phyloP scores from a whole-genome alignment of 495 filamentous ascomycete species.

The Penicillium macrosclerotiorum region DNA sequence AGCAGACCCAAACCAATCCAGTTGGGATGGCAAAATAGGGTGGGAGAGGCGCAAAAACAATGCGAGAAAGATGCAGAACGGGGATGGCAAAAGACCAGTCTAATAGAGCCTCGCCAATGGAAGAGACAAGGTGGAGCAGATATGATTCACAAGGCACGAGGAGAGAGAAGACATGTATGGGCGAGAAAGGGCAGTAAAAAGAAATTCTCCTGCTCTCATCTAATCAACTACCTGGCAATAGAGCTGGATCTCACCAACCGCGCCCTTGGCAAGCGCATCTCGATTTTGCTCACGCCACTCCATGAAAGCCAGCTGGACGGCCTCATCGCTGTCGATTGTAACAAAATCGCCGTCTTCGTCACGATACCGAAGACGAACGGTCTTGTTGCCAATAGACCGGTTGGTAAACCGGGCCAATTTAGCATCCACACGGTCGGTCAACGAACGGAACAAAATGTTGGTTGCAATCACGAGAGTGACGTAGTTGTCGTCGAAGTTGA shows the following conservation, averaged over 20 bases:
- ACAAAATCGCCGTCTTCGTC: conserved; percentile 94
- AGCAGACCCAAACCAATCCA: conserved; percentile 34
- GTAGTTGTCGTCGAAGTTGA: conserved; percentile 78
- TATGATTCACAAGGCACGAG: neutral
- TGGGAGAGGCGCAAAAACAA: conserved; percentile 17
- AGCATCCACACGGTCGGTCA: conserved; percentile 95
- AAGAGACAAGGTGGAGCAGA: conserved; percentile 1
- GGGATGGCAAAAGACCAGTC: no score
- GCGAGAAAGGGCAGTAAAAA: neutral
- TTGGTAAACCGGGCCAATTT: conserved; percentile 83
- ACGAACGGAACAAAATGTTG: conserved; percentile 87
- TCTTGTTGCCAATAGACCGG: conserved; percentile 73
- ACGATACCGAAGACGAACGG: conserved; percentile 79
- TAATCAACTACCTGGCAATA: conserved; percentile 57
- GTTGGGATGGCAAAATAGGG: conserved; percentile 17
- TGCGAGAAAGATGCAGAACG: no score
- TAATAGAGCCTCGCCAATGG: no score
- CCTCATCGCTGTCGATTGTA: conserved; percentile 90
- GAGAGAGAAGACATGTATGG: neutral
- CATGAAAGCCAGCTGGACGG: conserved; percentile 89
- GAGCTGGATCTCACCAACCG: conserved; percentile 83
- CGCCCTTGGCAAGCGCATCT: conserved; percentile 58
- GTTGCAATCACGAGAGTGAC: conserved; percentile 89
- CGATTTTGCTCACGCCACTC: conserved; percentile 80
- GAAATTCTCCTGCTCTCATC: neutral